Evolutionary conservation across 1,284 basidiomycete genomes (phyloP), one percentile per base, ranked within the genome.

Genomic region (Sphaerobolus stellatus): DNA sequence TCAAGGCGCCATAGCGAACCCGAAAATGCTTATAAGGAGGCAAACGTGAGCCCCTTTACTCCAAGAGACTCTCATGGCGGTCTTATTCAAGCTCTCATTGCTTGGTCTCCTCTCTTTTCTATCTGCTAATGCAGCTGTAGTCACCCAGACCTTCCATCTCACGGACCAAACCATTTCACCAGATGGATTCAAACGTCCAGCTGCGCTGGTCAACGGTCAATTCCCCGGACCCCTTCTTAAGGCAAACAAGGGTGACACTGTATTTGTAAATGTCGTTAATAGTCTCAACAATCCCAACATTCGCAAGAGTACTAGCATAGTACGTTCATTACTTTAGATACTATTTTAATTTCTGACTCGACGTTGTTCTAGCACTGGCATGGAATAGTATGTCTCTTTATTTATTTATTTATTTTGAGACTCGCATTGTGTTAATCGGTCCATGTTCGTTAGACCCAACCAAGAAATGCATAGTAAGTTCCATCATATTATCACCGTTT

Each of bases 71-170:
- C n/a, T n/a, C n/a, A n/a, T n/a, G n/a, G n/a, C n/a, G n/a, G n/a
- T n/a, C n/a, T n/a, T n/a, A n/a, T n/a, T n/a, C n/a, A n/a, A n/a
- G n/a, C n/a, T n/a, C n/a, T n/a, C n/a, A n/a, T n/a, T n/a, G n/a
- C n/a, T n/a, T n/a, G n/a, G n/a, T n/a, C n/a, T n/a, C n/a, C n/a
- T n/a, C n/a, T n/a, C n/a, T n/a, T n/a, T n/a, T n/a, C n/a, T n/a
- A n/a, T 43, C 41, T 43, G 13, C 30, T 38, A 27, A 16, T 5
- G 54, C 53, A 25, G 56, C 50, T 22, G 20, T 52, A 16, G 56
- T 61, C 6, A 46, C 51, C 18, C 41, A 50, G n/a, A 40, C 57
- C 13, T 53, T 59, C 28, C 31, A 28, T 18, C 24, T 65, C 25
- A 31, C 52, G 8, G n/a, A 7, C 7, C n/a, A 38, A 38, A 7